Evolutionary conservation across 2,329 filamentous ascomycete species (phyloP), one percentile per base, ranked within the genome.

Genomic region (Blastomyces silverae): DNA sequence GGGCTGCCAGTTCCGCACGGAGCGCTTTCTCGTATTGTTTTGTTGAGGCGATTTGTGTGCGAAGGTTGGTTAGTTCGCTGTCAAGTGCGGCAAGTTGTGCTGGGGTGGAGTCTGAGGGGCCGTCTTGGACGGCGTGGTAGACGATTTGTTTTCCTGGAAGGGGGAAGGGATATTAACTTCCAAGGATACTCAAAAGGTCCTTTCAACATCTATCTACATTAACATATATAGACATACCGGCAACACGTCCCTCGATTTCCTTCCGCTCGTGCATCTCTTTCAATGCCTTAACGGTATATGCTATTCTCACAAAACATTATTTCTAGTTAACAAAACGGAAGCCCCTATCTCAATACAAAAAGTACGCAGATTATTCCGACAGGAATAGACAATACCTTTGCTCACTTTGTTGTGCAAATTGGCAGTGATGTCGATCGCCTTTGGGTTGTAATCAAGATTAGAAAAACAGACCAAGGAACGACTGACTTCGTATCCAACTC

Each of bases 221-320:
- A 1, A n/a, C n/a, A 55, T 22, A 55, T 28, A 15, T n/a, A n/a
- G 7, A 13, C 73, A 67, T 70, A 83, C 83, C 83, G 50, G 84
- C 79, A 50, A 79, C 75, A 61, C 82, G 82, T 61, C 83, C 84
- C 70, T 84, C 84, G 53, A 89, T 84, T 68, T 84, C 75, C 13
- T 83, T 83, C 53, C 79, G 80, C 68, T 87, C 84, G 66, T 85
- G 82, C 72, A 89, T 77, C 66, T 88, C 85, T 69, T 85, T 87
- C 44, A 89, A 76, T 42, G 84, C 71, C 73, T 88, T 89, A 37
- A 81, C 81, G 31, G 85, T 81, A 55, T 84, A 79, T 15, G 84
- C 84, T 82, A 63, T 34, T 31, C 48, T 17, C 48, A n/a, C n/a
- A 13, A 31, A 25, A 17, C n/a, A 42, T 39, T 52, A 11, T 53